A percentile compares a stretch with the other conserved stretches of the same genome.
These are phyloP conservation scores for Lasiodiplodia theobromae DNA, from an alignment of 2,329 filamentous ascomycete species.

Conservation along the genomic window DNA sequence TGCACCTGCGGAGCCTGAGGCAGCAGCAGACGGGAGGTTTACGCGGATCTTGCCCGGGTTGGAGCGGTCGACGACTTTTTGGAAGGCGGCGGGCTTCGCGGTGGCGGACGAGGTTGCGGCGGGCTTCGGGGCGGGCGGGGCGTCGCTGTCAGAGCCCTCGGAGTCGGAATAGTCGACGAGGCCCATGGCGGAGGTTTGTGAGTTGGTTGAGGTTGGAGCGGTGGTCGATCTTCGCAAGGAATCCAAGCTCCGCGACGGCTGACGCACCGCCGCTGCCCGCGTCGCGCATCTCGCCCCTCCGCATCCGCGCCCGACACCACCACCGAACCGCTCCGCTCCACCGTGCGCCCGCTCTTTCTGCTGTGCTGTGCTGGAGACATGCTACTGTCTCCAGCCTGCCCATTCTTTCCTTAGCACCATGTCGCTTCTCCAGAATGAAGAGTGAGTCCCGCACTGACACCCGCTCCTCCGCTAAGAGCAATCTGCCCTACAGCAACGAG, in stretches of 20 bases:
- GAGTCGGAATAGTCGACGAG: conserved; percentile 87
- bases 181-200: conserved; percentile 62
- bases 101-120: conserved; percentile 41
- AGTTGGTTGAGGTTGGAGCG: background rate
- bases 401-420: conserved; percentile 37
- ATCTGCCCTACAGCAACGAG: background rate
- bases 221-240: conserved; percentile 1
- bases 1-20: conserved; percentile 37
- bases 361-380: conserved; percentile 7
- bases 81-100: conserved; percentile 66
- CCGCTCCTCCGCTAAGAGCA: conserved; percentile 30
- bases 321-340: conserved; percentile 1
- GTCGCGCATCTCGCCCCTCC: conserved; percentile 27
- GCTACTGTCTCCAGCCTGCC: background rate
- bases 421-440: conserved; percentile 55
- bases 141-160: conserved; percentile 70
- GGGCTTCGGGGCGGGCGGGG: conserved; percentile 40
- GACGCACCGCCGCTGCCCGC: conserved; percentile 22
- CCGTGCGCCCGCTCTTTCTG: background rate
- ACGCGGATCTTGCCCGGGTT: conserved; percentile 86
- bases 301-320: conserved; percentile 3
- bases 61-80: conserved; percentile 81
- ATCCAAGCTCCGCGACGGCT: conserved; percentile 19
- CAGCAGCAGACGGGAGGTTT: conserved; percentile 68
- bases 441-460: conserved; percentile 39